Conservation (phyloP, 2,329 filamentous ascomycete species). For the Diaporthe helianthi region DNA sequence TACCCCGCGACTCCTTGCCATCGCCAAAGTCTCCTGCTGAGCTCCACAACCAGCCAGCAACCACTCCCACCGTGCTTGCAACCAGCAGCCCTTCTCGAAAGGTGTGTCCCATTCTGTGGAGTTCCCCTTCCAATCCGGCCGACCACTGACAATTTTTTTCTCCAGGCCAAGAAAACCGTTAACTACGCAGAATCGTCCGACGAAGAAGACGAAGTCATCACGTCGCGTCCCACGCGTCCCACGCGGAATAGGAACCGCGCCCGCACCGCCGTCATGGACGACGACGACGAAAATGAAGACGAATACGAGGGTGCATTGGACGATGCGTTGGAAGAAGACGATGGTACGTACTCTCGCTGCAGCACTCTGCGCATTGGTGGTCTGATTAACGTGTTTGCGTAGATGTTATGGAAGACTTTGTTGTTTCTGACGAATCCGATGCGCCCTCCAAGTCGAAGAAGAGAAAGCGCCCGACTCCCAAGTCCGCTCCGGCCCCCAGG, state of each 20-base stretch:
- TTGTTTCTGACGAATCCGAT: conserved; percentile 87
- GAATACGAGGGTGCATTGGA: conserved; percentile 69
- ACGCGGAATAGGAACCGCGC: conserved; percentile 50
- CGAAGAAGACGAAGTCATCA: conserved; percentile 78
- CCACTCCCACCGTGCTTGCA: conserved; percentile 47
- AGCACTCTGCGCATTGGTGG: background rate
- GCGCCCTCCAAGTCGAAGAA: conserved; percentile 71
- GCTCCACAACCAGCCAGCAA: conserved; percentile 45
- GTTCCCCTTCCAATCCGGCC: background rate
- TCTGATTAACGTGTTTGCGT: background rate
- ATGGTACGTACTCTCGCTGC: conserved; percentile 53
- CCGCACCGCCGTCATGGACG: conserved; percentile 68
- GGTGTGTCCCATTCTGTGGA: conserved; percentile 53
- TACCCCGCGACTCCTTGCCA: conserved; percentile 59
- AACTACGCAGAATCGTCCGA: conserved; percentile 89
- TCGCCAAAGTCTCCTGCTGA: conserved; percentile 53
- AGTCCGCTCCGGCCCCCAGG: conserved; percentile 55
- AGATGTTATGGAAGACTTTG: conserved; percentile 84
- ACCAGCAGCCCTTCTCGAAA: conserved; percentile 81
- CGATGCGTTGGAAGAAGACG: conserved; percentile 67
- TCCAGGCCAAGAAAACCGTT: conserved; percentile 62
- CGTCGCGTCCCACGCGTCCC: conserved; percentile 49
- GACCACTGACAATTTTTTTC: background rate
- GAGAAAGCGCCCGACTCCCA: conserved; percentile 69
- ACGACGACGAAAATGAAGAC: conserved; percentile 77